Percentiles rank a stretch among this genome's conserved stretches.
These are phyloP conservation scores for Kwoniella dejecticola DNA, from an alignment of 768 basidiomycete species.

Conservation along the genomic window DNA sequence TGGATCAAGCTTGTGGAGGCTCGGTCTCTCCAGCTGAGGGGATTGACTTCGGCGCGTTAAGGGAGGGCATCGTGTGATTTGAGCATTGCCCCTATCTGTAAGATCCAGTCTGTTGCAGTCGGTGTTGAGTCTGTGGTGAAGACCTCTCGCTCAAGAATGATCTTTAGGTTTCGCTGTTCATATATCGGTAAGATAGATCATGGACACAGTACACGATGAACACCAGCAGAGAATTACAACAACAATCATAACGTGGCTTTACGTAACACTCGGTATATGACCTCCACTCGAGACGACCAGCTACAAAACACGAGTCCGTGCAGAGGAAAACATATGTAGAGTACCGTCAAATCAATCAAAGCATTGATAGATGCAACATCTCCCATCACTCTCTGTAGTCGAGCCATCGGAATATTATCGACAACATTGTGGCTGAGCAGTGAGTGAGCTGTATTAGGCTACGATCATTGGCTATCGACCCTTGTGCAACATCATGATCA, in stretches of 20 bases:
- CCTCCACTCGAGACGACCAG: slow-evolving; percentile 10
- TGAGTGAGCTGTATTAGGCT: too few relatives aligned
- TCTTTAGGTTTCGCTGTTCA: too few relatives aligned
- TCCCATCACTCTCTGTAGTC: neutral
- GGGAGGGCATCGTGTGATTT: slow-evolving; percentile 6
- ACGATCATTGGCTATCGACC: too few relatives aligned
- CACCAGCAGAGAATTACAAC: neutral
- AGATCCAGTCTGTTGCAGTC: neutral
- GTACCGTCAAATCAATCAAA: neutral
- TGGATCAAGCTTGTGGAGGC: neutral
- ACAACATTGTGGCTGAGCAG: too few relatives aligned
- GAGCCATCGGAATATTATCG: neutral
- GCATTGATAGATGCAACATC: too few relatives aligned
- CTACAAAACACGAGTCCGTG: neutral
- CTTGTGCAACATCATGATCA: neutral
- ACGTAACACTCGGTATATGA: neutral
- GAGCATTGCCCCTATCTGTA: neutral
- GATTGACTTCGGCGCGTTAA: neutral
- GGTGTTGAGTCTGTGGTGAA: too few relatives aligned
- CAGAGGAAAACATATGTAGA: neutral
- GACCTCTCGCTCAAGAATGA: too few relatives aligned
- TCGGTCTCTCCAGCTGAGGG: neutral
- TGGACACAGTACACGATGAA: too few relatives aligned
- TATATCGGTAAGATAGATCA: too few relatives aligned
- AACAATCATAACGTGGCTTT: neutral